These are phyloP conservation scores for Petrea volubilis DNA, from an alignment of 257 asterid genomes.

Conservation along the genomic window DNA sequence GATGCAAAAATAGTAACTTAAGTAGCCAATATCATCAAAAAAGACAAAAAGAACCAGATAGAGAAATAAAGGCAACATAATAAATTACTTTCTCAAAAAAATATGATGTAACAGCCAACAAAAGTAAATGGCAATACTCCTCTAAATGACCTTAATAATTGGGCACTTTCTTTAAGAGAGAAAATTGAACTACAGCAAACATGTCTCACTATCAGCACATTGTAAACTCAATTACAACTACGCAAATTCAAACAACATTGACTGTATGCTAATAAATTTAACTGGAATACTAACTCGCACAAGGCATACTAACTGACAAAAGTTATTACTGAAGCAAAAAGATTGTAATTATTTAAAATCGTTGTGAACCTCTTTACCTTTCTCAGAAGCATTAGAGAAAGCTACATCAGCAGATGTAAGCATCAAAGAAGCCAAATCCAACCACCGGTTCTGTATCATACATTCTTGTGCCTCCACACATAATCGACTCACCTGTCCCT, in stretches of 20 bases:
- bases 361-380: slow-evolving; percentile 52
- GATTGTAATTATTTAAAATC: not conserved
- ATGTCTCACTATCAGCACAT: too few species aligned
- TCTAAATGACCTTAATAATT: not conserved
- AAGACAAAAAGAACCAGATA: not conserved
- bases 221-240: too few species aligned
- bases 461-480: slow-evolving; percentile 80
- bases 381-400: slow-evolving; percentile 85
- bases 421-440: slow-evolving; percentile 84
- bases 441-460: slow-evolving; percentile 70
- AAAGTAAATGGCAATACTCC: not conserved
- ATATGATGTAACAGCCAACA: not conserved
- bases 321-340: too few species aligned
- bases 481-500: slow-evolving; percentile 74
- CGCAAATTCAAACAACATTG: too few species aligned
- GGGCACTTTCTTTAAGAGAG: too few species aligned
- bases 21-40: not conserved
- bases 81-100: not conserved
- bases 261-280: too few species aligned
- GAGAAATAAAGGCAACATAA: too few species aligned
- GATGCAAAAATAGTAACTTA: not conserved
- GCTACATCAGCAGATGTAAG: slow-evolving; percentile 83
- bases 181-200: not conserved
- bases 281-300: too few species aligned
- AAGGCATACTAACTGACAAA: too few species aligned